A percentile compares a stretch with the other conserved stretches of the same genome.
Evolutionary conservation across 805 yeast genomes (phyloP).

Genomic region (Kregervanrija fluxuum): DNA sequence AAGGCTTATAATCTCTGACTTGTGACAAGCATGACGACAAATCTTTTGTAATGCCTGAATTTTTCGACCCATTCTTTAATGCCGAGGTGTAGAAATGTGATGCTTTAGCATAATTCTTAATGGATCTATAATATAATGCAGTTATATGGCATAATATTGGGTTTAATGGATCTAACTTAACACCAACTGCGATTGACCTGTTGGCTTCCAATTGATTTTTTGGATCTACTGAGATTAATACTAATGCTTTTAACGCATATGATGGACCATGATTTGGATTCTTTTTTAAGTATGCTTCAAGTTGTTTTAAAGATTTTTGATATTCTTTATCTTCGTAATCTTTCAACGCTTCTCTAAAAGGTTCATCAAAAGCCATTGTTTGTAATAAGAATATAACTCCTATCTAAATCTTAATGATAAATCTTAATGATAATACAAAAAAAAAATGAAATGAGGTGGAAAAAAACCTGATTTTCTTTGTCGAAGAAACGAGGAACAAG

Average conservation of each 20-base stretch:
- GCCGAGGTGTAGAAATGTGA: constrained; percentile 72
- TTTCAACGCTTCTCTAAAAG: constrained; percentile 71
- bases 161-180: constrained; percentile 50
- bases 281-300: constrained; percentile 72
- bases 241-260: constrained; percentile 76
- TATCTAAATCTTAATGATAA: background rate
- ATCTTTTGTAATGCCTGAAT: constrained; percentile 75
- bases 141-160: constrained; percentile 77
- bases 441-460: background rate
- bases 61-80: constrained; percentile 67
- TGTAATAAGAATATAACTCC: no score
- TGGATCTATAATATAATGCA: constrained; percentile 73
- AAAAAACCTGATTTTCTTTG: background rate
- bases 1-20: constrained; percentile 59
- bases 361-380: no score
- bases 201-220: constrained; percentile 56
- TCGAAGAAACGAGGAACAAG: no score
- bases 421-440: background rate
- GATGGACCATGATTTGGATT: constrained; percentile 73
- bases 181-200: constrained; percentile 51
- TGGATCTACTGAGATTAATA: constrained; percentile 43
- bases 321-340: constrained; percentile 82
- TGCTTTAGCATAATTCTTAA: constrained; percentile 67
- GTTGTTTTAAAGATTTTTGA: constrained; percentile 71
- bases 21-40: constrained; percentile 76